Base-by-base conservation (phyloP, 371 early-diverging fungal genomes). In the Actinomucor elegans region DNA sequence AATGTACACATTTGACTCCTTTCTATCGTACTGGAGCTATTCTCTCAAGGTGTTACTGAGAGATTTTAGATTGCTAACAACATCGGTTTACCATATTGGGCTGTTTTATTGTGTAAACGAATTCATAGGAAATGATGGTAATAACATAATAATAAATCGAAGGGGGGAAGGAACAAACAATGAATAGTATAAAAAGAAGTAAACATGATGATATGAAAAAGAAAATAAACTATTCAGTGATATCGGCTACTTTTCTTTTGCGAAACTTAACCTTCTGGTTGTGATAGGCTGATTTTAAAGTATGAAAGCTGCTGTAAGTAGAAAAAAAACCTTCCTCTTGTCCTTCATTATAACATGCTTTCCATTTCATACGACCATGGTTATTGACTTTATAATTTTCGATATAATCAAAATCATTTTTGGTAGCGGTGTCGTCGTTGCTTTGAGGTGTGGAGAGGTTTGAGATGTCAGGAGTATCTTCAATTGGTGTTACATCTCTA, bases 401-500 rank as follows among this genome's bases (percentile, higher is more conserved):
- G 17, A 32, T 46, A 33, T 28, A 46, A 21, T 46, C 46, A 4
- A 46, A 48, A 48, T 48, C 23, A 27, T 48, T 36, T 33, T 48
- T 48, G 33, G 17, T 20, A 26, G 36, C 48, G 20, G 37, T 48
- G 21, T 35, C 34, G 12, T 35, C 34, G 35, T 35, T 48, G 36
- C 5, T 33, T 36, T 15, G 48, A 36, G 36, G 48, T 35, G 24
- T 34, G 34, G 36, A 36, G 34, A 48, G 48, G 14, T 35, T 33
- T 35, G 36, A 20, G 34, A 48, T 48, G 21, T 48, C 48, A 48
- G 27, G 48, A 4, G 24, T 36, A 27, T 48, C 36, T 48, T 26
- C 37, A 27, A 48, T 48, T 5, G 48, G 36, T 48, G 37, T 36
- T 48, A 48, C 17, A n/a, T 48, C 48, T 48, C 27, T 48, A 48